Evolutionary conservation across 2,329 filamentous ascomycete genomes (phyloP).

Genomic region (Colletotrichum noveboracense): DNA sequence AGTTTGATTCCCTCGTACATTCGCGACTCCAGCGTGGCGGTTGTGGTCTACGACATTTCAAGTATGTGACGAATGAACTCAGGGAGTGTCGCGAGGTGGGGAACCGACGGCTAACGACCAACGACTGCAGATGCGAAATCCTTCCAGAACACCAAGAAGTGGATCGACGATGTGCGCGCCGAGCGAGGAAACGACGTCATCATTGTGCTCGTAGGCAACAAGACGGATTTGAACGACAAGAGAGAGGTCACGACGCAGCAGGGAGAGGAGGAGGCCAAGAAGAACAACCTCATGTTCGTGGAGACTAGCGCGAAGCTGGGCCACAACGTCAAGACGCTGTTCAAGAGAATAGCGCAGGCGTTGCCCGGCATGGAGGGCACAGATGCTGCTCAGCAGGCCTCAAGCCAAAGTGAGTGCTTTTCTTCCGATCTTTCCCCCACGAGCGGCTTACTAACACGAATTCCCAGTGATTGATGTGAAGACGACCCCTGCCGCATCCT

Average conservation of each 20-base stretch:
- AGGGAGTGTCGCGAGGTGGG: neutral
- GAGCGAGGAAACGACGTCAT: conserved; percentile 99
- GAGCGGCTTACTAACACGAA: conserved; percentile 27
- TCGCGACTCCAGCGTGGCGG: conserved; percentile 95
- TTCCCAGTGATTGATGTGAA: conserved; percentile 88
- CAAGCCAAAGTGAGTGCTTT: conserved; percentile 73
- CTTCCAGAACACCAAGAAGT: conserved; percentile 98
- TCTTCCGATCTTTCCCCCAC: neutral
- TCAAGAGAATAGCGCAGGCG: conserved; percentile 97
- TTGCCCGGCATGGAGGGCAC: conserved; percentile 97
- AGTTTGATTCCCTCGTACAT: conserved; percentile 98
- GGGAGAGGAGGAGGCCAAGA: conserved; percentile 97
- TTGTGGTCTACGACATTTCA: conserved; percentile 98
- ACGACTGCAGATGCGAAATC: conserved; percentile 77
- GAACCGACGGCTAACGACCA: neutral
- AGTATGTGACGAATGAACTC: conserved; percentile 52
- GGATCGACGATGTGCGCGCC: conserved; percentile 97
- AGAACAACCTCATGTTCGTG: conserved; percentile 98
- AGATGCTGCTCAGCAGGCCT: conserved; percentile 74
- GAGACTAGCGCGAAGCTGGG: conserved; percentile 98
- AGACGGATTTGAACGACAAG: conserved; percentile 98
- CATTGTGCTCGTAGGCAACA: conserved; percentile 97
- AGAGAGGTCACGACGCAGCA: conserved; percentile 95
- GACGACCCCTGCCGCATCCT: conserved; percentile 72
- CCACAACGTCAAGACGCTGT: conserved; percentile 97